phyloP scores from a whole-genome alignment of 2,329 filamentous ascomycete genomes.

The Myriangium duriaei region DNA sequence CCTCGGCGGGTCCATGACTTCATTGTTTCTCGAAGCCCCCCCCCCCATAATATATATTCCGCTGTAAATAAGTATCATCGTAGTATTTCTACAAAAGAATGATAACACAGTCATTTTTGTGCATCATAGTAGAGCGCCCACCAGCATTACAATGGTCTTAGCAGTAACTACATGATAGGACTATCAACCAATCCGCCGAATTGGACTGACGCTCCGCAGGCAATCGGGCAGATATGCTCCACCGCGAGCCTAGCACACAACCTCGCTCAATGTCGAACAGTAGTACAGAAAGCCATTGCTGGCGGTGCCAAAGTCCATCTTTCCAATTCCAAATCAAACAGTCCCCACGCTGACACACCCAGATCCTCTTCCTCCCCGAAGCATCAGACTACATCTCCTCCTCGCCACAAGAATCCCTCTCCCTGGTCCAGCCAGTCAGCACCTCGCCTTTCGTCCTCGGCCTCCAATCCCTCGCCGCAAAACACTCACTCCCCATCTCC shows the following conservation, averaged over 20 bases:
- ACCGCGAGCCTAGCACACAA: conserved; percentile 68
- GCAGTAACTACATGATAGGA: too few relatives aligned
- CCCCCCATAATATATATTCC: too few relatives aligned
- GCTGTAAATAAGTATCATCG: too few relatives aligned
- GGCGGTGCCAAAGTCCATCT: conserved; percentile 63
- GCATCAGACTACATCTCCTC: conserved; percentile 77
- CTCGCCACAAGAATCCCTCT: conserved; percentile 53
- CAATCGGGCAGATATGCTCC: conserved; percentile 80
- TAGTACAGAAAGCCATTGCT: conserved; percentile 59
- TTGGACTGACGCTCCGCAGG: too few relatives aligned
- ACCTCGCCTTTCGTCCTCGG: conserved; percentile 64
- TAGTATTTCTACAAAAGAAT: too few relatives aligned
- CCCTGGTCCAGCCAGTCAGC: conserved; percentile 54
- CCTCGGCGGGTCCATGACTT: too few relatives aligned
- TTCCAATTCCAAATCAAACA: conserved; percentile 9
- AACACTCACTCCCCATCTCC: conserved; percentile 57
- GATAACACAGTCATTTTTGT: too few relatives aligned
- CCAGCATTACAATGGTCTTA: too few relatives aligned
- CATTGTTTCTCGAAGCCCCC: too few relatives aligned
- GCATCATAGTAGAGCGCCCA: too few relatives aligned
- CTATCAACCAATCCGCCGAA: too few relatives aligned
- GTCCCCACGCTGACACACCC: conserved; percentile 10
- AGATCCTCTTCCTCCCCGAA: conserved; percentile 84
- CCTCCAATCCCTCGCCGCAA: conserved; percentile 53
- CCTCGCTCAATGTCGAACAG: conserved; percentile 59